Conservation (phyloP, 1,284 basidiomycete species). For the Pseudozyma flocculosa region DNA sequence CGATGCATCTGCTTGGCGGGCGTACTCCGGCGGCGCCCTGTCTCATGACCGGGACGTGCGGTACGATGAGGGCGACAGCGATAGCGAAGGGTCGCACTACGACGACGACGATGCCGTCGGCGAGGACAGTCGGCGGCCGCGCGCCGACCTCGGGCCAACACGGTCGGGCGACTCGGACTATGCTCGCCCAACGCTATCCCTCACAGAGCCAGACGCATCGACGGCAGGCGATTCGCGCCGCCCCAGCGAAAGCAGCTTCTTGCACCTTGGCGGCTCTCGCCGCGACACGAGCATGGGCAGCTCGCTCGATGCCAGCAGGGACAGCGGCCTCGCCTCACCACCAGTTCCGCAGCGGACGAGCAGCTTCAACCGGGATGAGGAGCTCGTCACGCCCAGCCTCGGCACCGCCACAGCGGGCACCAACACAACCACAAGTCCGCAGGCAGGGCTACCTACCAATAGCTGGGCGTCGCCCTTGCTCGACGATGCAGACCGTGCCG, state of each 20-base stretch:
- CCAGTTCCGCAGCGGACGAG: constrained; percentile 25
- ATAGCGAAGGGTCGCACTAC: constrained; percentile 38
- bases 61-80: constrained; percentile 1
- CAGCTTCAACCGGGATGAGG: constrained; percentile 20
- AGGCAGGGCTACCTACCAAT: constrained; percentile 2
- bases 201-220: background rate
- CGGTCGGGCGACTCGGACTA: background rate
- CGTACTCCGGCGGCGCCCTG: too few species aligned
- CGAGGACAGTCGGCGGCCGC: constrained; percentile 16
- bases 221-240: background rate
- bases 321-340: constrained; percentile 9
- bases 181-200: too few species aligned
- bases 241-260: too few species aligned
- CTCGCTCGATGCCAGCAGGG: too few species aligned
- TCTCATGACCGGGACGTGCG: too few species aligned
- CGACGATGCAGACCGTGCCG: constrained; percentile 7
- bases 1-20: too few species aligned
- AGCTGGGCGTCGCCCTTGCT: background rate
- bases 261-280: too few species aligned
- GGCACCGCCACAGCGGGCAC: too few species aligned
- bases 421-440: constrained; percentile 5
- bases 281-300: too few species aligned
- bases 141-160: background rate
- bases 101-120: constrained; percentile 21
- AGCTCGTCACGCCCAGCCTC: constrained; percentile 13